phyloP scores from a whole-genome alignment of 768 basidiomycete species.

The Lactarius tabidus region DNA sequence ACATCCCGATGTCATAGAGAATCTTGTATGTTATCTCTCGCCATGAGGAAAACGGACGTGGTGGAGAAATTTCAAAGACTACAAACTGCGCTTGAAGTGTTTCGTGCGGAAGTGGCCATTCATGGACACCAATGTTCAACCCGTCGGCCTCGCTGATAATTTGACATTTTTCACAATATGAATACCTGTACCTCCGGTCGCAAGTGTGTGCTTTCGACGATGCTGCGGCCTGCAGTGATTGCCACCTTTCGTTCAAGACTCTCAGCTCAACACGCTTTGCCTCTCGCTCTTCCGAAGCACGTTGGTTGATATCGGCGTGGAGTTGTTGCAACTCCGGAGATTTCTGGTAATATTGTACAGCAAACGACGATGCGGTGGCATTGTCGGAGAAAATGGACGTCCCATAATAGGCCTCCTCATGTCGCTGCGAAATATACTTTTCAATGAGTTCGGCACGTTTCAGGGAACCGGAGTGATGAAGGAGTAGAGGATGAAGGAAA shows the following conservation, averaged over 20 bases:
- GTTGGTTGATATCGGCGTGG: neutral
- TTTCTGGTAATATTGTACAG: neutral
- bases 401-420: neutral
- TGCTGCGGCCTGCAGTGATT: neutral
- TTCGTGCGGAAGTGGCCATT: neutral
- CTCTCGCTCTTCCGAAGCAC: neutral
- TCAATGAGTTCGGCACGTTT: neutral
- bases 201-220: neutral
- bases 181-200: rapidly evolving
- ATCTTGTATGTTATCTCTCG: neutral
- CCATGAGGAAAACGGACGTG: constrained; percentile 1
- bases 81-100: neutral
- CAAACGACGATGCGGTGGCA: neutral
- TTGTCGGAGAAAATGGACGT: constrained; percentile 2
- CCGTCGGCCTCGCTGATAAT: neutral
- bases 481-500: neutral
- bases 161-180: neutral
- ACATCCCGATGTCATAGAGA: neutral
- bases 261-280: neutral
- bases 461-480: neutral
- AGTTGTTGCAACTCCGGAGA: neutral
- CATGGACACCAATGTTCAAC: neutral
- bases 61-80: neutral
- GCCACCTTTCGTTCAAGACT: neutral
- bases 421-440: neutral